Conservation (phyloP, 2,329 filamentous ascomycete species). For the Colletotrichum lentis region DNA sequence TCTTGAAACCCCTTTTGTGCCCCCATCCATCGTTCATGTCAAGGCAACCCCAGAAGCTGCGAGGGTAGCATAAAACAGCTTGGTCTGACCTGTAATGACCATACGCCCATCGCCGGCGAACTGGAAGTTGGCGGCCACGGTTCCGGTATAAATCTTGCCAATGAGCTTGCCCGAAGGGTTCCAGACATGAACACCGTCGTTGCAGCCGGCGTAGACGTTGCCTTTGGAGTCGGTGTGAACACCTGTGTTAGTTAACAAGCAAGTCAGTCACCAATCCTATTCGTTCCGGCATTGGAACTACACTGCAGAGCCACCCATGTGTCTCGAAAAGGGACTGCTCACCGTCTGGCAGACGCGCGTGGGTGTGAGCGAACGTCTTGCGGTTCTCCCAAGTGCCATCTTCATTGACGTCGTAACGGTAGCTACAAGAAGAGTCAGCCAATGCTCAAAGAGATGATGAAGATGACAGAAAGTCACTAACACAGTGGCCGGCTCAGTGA, state of each 20-base stretch:
- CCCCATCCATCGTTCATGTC: background rate
- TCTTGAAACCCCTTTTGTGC: background rate
- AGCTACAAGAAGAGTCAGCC: conserved; percentile 45
- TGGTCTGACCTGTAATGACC: conserved; percentile 49
- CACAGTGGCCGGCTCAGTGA: conserved; percentile 56
- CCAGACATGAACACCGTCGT: conserved; percentile 60
- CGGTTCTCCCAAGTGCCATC: conserved; percentile 59
- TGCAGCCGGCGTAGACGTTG: conserved; percentile 62
- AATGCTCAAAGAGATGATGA: conserved; percentile 27
- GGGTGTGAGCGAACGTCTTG: conserved; percentile 64
- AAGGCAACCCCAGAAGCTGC: conserved; percentile 38
- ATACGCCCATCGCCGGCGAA: conserved; percentile 51
- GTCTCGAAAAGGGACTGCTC: conserved; percentile 35
- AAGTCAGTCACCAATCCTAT: conserved; percentile 49
- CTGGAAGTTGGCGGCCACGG: conserved; percentile 56
- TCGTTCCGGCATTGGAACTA: too few relatives aligned
- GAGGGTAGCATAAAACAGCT: conserved; percentile 46
- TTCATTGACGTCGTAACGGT: conserved; percentile 54
- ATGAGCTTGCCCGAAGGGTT: conserved; percentile 56
- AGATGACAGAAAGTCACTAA: conserved; percentile 43
- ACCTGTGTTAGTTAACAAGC: conserved; percentile 43
- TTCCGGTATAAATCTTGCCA: conserved; percentile 64
- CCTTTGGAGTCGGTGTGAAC: conserved; percentile 63
- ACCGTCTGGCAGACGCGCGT: conserved; percentile 67
- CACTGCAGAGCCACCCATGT: background rate